These are phyloP conservation scores for Mucor irregularis DNA, from an alignment of 371 early-diverging fungal species.

Conservation along the genomic window DNA sequence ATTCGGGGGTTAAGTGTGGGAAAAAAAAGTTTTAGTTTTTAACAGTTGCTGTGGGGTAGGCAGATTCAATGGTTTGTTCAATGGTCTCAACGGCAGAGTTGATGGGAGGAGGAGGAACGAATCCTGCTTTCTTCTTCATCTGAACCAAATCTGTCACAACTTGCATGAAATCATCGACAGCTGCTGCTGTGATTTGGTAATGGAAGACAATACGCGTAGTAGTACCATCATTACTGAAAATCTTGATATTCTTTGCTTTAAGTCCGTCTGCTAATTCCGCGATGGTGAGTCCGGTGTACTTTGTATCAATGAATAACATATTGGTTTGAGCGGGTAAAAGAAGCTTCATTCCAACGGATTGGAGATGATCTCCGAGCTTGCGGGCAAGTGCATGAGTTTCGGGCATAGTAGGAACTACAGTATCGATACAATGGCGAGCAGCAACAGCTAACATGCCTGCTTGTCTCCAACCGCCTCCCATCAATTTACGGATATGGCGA, in stretches of 20 bases:
- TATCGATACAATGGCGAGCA: slow-evolving; percentile 69
- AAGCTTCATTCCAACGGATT: slow-evolving; percentile 58
- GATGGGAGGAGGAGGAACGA: slow-evolving; percentile 8
- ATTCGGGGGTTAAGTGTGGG: neutral
- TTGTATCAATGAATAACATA: slow-evolving; percentile 77
- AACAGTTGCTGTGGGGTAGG: slow-evolving; percentile 21
- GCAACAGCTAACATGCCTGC: slow-evolving; percentile 79
- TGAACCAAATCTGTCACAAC: slow-evolving; percentile 22
- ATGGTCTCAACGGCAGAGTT: slow-evolving; percentile 6
- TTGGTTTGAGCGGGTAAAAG: slow-evolving; percentile 81
- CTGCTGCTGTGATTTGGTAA: slow-evolving; percentile 66
- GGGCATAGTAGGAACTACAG: slow-evolving; percentile 63
- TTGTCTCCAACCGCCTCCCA: slow-evolving; percentile 95
- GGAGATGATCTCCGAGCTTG: slow-evolving; percentile 59
- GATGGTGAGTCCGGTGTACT: slow-evolving; percentile 46
- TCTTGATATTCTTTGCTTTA: slow-evolving; percentile 50
- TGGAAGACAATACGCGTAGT: slow-evolving; percentile 72
- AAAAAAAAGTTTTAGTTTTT: neutral
- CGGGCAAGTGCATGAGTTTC: slow-evolving; percentile 69
- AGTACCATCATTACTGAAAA: slow-evolving; percentile 49
- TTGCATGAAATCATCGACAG: slow-evolving; percentile 53
- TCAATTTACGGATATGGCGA: slow-evolving; percentile 81
- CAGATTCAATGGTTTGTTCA: slow-evolving; percentile 17
- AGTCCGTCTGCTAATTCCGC: slow-evolving; percentile 53
- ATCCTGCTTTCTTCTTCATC: slow-evolving; percentile 21